Conservation (phyloP, 768 basidiomycete genomes). For the Steccherinum ochraceum region DNA sequence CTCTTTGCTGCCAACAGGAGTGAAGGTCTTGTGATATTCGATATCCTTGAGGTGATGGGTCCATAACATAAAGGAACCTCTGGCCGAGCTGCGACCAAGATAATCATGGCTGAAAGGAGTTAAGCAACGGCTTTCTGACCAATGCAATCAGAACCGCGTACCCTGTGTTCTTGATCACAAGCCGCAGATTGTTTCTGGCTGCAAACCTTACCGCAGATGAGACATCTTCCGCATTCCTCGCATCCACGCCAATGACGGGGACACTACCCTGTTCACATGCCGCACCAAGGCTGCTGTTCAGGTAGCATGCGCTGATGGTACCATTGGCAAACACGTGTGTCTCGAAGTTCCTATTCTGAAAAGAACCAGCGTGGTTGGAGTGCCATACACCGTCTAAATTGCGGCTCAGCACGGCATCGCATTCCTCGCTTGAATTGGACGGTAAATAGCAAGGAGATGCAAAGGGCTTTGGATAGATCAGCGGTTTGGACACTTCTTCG, state of each 20-base stretch:
- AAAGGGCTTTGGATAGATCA: constrained; percentile 34
- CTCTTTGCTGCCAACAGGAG: constrained; percentile 24
- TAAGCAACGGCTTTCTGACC: not conserved
- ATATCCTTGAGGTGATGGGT: constrained; percentile 35
- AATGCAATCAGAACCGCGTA: constrained; percentile 1
- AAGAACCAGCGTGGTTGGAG: constrained; percentile 32
- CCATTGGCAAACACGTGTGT: constrained; percentile 33
- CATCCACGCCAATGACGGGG: constrained; percentile 35
- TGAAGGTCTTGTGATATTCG: constrained; percentile 24
- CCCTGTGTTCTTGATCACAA: constrained; percentile 28
- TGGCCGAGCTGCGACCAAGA: constrained; percentile 31
- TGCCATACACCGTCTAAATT: constrained; percentile 34
- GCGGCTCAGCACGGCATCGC: constrained; percentile 24
- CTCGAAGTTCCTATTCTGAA: constrained; percentile 30
- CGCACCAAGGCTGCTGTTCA: constrained; percentile 34
- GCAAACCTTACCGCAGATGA: constrained; percentile 36
- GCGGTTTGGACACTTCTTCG: constrained; percentile 34
- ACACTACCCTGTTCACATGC: constrained; percentile 40
- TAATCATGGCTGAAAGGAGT: constrained; percentile 28
- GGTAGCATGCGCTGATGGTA: constrained; percentile 45
- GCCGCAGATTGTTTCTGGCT: constrained; percentile 27
- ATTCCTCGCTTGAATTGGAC: constrained; percentile 30
- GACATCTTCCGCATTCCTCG: constrained; percentile 30
- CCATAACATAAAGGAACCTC: constrained; percentile 33
- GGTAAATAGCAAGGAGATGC: constrained; percentile 36